Evolutionary conservation across 495 filamentous ascomycete species (phyloP).

Genomic region (Umbilicaria muhlenbergii): DNA sequence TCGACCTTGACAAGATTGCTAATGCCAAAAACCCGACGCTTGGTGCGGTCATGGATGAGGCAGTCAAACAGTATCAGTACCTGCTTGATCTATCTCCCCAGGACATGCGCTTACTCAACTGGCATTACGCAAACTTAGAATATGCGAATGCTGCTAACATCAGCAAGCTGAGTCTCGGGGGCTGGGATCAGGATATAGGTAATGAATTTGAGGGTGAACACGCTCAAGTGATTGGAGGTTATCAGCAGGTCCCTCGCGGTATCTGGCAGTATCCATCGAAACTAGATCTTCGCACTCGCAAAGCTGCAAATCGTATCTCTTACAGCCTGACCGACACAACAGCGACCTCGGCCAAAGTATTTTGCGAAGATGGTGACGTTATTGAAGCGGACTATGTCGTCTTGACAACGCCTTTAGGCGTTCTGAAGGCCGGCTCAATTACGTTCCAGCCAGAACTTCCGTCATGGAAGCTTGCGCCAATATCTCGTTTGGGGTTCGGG

Average conservation of each 20-base stretch:
- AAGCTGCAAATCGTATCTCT: constrained; percentile 49
- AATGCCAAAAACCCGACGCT: constrained; percentile 51
- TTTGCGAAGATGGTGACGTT: constrained; percentile 62
- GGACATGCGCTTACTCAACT: constrained; percentile 85
- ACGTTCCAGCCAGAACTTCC: constrained; percentile 74
- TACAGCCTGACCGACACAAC: constrained; percentile 35
- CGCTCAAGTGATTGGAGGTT: constrained; percentile 81
- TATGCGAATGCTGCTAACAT: constrained; percentile 91
- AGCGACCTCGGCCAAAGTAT: constrained; percentile 37
- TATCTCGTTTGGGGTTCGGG: constrained; percentile 82
- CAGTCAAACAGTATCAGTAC: constrained; percentile 69
- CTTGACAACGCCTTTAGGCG: constrained; percentile 75
- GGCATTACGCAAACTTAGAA: constrained; percentile 96
- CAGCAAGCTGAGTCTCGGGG: constrained; percentile 68
- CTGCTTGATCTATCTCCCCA: constrained; percentile 70
- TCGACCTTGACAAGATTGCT: constrained; percentile 55
- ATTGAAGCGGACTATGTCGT: constrained; percentile 78
- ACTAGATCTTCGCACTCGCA: constrained; percentile 63
- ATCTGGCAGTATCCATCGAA: constrained; percentile 58
- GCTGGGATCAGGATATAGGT: constrained; percentile 93
- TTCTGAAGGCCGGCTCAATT: constrained; percentile 62
- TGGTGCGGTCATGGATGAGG: constrained; percentile 78
- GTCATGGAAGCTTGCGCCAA: constrained; percentile 66
- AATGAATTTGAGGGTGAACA: constrained; percentile 96
- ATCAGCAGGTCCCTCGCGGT: constrained; percentile 75